These are phyloP conservation scores for Aspergillus ellipticus DNA, from an alignment of 495 filamentous ascomycete genomes.

Conservation along the genomic window DNA sequence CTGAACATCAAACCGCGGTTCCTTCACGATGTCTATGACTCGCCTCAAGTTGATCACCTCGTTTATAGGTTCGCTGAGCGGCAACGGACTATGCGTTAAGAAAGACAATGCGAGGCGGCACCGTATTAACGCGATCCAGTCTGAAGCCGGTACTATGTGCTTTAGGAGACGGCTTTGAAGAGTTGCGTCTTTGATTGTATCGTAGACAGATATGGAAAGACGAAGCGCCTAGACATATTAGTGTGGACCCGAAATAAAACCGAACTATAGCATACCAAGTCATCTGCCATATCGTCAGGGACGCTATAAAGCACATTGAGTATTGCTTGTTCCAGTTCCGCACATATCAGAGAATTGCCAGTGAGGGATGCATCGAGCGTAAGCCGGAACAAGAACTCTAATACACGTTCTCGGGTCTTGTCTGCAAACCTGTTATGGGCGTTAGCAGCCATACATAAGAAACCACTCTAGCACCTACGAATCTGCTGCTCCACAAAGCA, in stretches of 20 bases:
- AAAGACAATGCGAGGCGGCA: slow-evolving; percentile 72
- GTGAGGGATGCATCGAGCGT: slow-evolving; percentile 54
- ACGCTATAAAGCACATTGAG: slow-evolving; percentile 36
- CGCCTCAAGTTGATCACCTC: slow-evolving; percentile 47
- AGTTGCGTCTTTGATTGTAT: slow-evolving; percentile 43
- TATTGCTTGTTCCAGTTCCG: slow-evolving; percentile 46
- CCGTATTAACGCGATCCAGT: slow-evolving; percentile 58
- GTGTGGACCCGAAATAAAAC: not conserved
- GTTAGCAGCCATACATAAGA: slow-evolving; percentile 9
- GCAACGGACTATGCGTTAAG: slow-evolving; percentile 51
- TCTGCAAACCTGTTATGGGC: slow-evolving; percentile 26
- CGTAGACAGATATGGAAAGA: slow-evolving; percentile 50
- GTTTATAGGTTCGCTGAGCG: slow-evolving; percentile 41
- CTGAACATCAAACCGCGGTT: slow-evolving; percentile 46
- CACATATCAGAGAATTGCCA: slow-evolving; percentile 32
- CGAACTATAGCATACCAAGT: slow-evolving; percentile 24
- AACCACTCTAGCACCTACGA: slow-evolving; percentile 17
- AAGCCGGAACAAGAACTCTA: slow-evolving; percentile 54
- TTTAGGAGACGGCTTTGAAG: slow-evolving; percentile 59
- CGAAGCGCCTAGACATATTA: slow-evolving; percentile 46
- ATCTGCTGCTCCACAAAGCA: slow-evolving; percentile 30
- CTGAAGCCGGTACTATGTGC: slow-evolving; percentile 51
- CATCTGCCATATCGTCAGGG: slow-evolving; percentile 24
- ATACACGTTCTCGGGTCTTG: slow-evolving; percentile 29
- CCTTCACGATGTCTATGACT: slow-evolving; percentile 50